Evolutionary conservation across 768 basidiomycete genomes (phyloP).

Genomic region (Termitomyces sp.): DNA sequence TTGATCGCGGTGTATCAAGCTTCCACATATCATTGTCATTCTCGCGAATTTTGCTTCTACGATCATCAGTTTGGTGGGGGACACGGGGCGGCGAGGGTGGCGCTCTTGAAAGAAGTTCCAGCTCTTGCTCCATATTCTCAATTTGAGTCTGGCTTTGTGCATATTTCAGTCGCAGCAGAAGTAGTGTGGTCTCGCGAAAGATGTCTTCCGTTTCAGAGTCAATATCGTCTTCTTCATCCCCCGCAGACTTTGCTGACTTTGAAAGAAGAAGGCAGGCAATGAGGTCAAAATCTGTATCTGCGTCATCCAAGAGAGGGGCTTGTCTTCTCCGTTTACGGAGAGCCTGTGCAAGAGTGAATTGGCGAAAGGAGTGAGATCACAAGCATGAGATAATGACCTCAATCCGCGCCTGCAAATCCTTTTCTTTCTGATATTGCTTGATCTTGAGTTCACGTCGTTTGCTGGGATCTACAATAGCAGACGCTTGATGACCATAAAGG

Average conservation of each 20-base stretch:
- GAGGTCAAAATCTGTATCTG: slow-evolving; percentile 56
- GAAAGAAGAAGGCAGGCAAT: slow-evolving; percentile 59
- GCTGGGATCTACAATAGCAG: slow-evolving; percentile 57
- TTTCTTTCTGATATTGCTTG: slow-evolving; percentile 84
- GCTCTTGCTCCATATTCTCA: slow-evolving; percentile 68
- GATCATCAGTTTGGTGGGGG: slow-evolving; percentile 29
- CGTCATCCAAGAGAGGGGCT: slow-evolving; percentile 24
- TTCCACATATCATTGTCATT: slow-evolving; percentile 64
- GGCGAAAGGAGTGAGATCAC: neutral
- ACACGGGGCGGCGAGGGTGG: slow-evolving; percentile 37
- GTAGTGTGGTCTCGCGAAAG: slow-evolving; percentile 61
- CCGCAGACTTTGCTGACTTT: slow-evolving; percentile 10
- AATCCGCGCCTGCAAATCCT: slow-evolving; percentile 67
- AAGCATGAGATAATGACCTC: slow-evolving; percentile 43
- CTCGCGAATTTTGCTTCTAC: slow-evolving; percentile 34
- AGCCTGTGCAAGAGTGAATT: slow-evolving; percentile 30
- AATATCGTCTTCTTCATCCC: slow-evolving; percentile 40
- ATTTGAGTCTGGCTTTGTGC: slow-evolving; percentile 66
- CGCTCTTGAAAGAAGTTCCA: slow-evolving; percentile 59
- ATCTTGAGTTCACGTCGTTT: slow-evolving; percentile 86
- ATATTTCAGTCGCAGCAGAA: slow-evolving; percentile 73
- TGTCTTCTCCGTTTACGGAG: slow-evolving; percentile 55
- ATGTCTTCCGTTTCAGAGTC: slow-evolving; percentile 63
- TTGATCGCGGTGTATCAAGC: slow-evolving; percentile 54
- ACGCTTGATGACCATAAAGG: slow-evolving; percentile 48